Evolutionary conservation across 257 asterid genomes (phyloP), one percentile per base, ranked within the genome.

Genomic region (Petrea volubilis): DNA sequence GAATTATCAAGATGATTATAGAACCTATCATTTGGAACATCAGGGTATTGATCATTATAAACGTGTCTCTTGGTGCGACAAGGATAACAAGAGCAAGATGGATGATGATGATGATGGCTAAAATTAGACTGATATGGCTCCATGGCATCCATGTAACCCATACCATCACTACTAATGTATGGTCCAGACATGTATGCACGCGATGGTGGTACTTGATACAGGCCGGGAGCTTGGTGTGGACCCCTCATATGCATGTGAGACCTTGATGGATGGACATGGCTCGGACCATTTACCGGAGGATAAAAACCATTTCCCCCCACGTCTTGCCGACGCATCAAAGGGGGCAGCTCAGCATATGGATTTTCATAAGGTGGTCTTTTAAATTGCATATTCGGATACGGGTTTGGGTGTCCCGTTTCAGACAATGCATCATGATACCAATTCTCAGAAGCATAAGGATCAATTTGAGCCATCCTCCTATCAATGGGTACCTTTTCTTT

Each of bases 21-120:
- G 64, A 73, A 58, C 44, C 75, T 58, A 43, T 87, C 82, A 21
- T 72, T 64, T 7, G 81, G 29, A 43, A 77, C 50, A 71, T 72
- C 74, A 17, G 82, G 63, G 81, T 77, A 82, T 72, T 67, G 78
- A 74, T 75, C 78, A 62, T 64, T 50, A 57, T 73, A 79, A 71
- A 60, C 68, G 64, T 67, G 91, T 68, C 82, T 77, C 64, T 64
- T 73, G 63, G 71, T 68, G 52, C 55, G 80, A 85, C 97, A 93
- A 21, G 83, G 84, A 73, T 85, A 75, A 58, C 98, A 93, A 27
- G 88, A 76, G 78, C 98, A 93, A 50, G 96, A 91, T 4, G 88
- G 85, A 73, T 85, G 93, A 70, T 89, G 85, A 73, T 85, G 93
- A 70, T 89, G 96, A 60, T 47, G 85, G 79, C 62, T 79, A 31